Percentiles rank a stretch among this genome's conserved stretches.
These are phyloP conservation scores for Apiotrichum laibachii DNA, from an alignment of 1,284 basidiomycete genomes.

Conservation along the genomic window DNA sequence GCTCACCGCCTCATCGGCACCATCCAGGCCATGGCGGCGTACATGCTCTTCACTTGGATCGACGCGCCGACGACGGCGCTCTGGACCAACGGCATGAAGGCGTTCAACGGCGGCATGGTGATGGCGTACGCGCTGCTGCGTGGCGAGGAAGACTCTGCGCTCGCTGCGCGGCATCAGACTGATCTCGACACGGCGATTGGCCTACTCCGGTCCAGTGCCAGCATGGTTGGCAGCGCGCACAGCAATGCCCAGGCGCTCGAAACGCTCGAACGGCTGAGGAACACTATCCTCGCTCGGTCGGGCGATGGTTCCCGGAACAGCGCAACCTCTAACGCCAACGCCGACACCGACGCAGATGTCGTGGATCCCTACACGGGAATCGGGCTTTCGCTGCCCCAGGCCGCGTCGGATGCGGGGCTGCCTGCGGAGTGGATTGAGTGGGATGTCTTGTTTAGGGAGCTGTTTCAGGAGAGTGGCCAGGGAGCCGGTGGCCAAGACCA, in stretches of 20 bases:
- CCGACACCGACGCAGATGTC: neutral
- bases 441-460: constrained; percentile 8
- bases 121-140: constrained; percentile 8
- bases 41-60: constrained; percentile 4
- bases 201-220: neutral
- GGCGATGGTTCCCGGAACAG: too few relatives aligned
- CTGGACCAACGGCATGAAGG: constrained; percentile 6
- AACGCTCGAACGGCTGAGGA: constrained; percentile 2
- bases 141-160: neutral
- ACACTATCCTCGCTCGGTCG: neutral
- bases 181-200: constrained; percentile 7
- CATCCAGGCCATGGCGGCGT: neutral
- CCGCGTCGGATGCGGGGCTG: neutral
- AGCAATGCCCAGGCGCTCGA: constrained; percentile 4
- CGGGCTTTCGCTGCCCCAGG: neutral
- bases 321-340: neutral
- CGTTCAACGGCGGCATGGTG: constrained; percentile 7
- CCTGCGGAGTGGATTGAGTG: constrained; percentile 8
- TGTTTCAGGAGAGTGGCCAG: neutral
- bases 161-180: neutral
- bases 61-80: constrained; percentile 5
- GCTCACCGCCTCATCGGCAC: neutral
- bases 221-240: neutral
- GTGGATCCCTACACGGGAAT: constrained; percentile 1
- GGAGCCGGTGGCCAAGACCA: too few relatives aligned